phyloP scores from a whole-genome alignment of 2,329 filamentous ascomycete genomes.

The Fusarium sp. region DNA sequence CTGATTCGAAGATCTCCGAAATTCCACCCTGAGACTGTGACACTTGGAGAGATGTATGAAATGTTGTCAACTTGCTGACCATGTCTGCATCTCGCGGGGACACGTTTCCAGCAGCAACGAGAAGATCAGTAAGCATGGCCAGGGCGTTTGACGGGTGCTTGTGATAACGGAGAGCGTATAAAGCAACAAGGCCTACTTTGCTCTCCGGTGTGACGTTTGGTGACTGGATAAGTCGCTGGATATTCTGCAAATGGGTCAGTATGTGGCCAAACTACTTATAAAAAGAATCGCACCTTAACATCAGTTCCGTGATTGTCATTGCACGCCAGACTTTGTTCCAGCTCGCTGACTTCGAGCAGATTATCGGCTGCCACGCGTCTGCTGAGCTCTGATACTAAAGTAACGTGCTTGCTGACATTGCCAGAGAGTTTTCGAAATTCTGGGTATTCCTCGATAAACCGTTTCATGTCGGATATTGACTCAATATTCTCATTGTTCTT shows the following conservation, averaged over 20 bases:
- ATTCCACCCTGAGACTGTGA: constrained; percentile 82
- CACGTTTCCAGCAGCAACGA: constrained; percentile 85
- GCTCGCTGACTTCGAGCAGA: constrained; percentile 93
- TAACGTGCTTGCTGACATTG: constrained; percentile 98
- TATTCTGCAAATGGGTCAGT: constrained; percentile 64
- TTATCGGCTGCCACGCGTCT: constrained; percentile 86
- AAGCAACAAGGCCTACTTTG: constrained; percentile 88
- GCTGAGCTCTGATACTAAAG: constrained; percentile 92
- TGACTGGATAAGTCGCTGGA: constrained; percentile 88
- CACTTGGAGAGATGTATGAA: constrained; percentile 87
- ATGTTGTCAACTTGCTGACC: constrained; percentile 84
- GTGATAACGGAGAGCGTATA: constrained; percentile 95
- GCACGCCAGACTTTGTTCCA: constrained; percentile 96
- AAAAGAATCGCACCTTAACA: constrained; percentile 73
- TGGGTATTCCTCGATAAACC: constrained; percentile 98
- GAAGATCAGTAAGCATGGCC: constrained; percentile 85
- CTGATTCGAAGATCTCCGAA: constrained; percentile 90
- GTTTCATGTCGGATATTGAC: constrained; percentile 98
- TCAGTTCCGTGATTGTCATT: constrained; percentile 94
- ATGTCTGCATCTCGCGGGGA: constrained; percentile 80
- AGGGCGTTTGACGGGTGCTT: constrained; percentile 87
- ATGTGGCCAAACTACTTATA: neutral
- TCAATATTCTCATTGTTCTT: constrained; percentile 96
- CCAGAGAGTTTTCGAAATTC: constrained; percentile 97
- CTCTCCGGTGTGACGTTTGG: constrained; percentile 81